phyloP scores from a whole-genome alignment of 2,329 filamentous ascomycete species.

The Pseudohalonectria lignicola region DNA sequence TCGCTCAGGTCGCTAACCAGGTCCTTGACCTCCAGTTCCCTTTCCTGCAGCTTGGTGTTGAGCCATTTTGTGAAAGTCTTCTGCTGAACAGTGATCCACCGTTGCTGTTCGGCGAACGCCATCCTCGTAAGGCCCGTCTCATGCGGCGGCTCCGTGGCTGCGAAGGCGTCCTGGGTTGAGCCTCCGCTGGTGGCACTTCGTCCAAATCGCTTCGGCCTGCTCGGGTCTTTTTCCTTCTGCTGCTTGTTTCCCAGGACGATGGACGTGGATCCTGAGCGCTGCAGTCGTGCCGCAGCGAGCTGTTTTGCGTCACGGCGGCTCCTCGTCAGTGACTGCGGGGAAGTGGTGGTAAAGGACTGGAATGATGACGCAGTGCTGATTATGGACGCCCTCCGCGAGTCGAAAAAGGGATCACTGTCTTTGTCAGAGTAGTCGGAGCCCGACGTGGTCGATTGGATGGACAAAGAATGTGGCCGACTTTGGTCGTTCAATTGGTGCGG shows the following conservation, averaged over 20 bases:
- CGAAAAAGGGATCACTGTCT: constrained; percentile 12
- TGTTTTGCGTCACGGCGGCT: constrained; percentile 34
- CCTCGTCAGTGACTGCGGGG: constrained; percentile 17
- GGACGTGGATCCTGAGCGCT: constrained; percentile 30
- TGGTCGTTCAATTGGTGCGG: no score
- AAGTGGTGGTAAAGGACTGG: constrained; percentile 4
- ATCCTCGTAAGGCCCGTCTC: constrained; percentile 44
- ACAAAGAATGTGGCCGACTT: constrained; percentile 12
- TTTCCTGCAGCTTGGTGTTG: constrained; percentile 81
- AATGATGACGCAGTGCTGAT: constrained; percentile 15
- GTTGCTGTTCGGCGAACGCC: constrained; percentile 53
- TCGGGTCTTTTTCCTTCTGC: constrained; percentile 6
- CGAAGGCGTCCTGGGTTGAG: constrained; percentile 29
- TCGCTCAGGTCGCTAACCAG: constrained; percentile 84
- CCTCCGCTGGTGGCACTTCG: constrained; percentile 18
- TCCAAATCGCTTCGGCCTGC: constrained; percentile 20
- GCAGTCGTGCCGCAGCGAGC: constrained; percentile 36
- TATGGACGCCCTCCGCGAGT: constrained; percentile 17
- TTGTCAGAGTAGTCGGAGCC: constrained; percentile 15
- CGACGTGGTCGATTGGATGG: constrained; percentile 15
- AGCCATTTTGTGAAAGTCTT: constrained; percentile 99
- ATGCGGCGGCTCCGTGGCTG: constrained; percentile 34
- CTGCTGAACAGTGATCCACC: constrained; percentile 76
- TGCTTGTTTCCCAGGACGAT: constrained; percentile 18
- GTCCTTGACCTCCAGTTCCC: constrained; percentile 73